Conservation (phyloP, 352 stramenopile species). For the Blastocystis sp. region DNA sequence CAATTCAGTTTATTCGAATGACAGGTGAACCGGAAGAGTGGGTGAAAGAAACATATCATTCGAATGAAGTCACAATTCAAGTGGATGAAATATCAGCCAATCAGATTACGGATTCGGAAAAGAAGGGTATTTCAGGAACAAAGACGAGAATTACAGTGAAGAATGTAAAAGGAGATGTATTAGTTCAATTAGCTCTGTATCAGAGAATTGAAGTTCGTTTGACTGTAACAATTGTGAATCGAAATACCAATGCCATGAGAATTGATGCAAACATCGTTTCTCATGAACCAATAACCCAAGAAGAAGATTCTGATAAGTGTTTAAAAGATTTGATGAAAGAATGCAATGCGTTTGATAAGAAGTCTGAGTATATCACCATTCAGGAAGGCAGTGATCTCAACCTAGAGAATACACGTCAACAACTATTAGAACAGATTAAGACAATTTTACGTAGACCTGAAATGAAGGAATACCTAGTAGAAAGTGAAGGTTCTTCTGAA, state of each 20-base stretch:
- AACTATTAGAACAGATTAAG: neutral
- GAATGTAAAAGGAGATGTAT: neutral
- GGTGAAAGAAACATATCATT: neutral
- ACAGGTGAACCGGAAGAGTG: neutral
- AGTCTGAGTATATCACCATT: neutral
- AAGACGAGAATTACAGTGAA: neutral
- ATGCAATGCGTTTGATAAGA: neutral
- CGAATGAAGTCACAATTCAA: neutral
- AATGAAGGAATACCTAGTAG: neutral
- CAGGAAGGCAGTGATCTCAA: neutral
- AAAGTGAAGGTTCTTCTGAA: neutral
- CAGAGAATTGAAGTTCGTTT: neutral
- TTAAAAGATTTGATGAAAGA: slow-evolving; percentile 6
- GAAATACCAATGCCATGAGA: neutral
- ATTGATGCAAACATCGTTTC: neutral
- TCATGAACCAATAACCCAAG: neutral
- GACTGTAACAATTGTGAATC: neutral
- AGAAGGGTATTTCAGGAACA: neutral
- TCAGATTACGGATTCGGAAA: neutral
- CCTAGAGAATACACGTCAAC: neutral
- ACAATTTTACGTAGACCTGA: neutral
- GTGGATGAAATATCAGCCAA: neutral
- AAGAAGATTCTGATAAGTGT: neutral
- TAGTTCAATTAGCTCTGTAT: neutral
- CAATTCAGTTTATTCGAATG: neutral